Evolutionary conservation across 2,329 filamentous ascomycete genomes (phyloP), one percentile per base, ranked within the genome.

Genomic region (Talaromyces albobiverticillius): DNA sequence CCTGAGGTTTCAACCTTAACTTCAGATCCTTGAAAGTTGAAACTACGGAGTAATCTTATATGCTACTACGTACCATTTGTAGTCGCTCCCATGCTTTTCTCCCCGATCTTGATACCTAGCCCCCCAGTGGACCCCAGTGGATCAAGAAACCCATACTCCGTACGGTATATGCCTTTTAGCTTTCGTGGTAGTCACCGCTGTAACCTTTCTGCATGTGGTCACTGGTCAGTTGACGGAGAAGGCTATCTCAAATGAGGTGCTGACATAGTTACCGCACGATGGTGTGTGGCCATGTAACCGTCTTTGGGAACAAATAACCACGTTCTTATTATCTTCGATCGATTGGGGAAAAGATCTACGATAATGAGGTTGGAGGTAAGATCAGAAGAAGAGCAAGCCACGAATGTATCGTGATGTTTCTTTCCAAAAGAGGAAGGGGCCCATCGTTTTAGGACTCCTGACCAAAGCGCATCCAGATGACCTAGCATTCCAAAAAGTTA

Each of bases 261-360:
- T 43, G 16, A 18, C 23, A 5, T 25, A 23, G 38, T 22, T 29
- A 51, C 48, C 34, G 16, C 14, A n/a, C 16, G 34, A 38, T 3
- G n/a, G 7, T 7, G 34, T 34, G 34, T 43, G 22, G 16, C 29
- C 26, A 51, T 51, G 49, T 51, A 51, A 51, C 49, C 40, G 41
- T 51, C 18, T 26, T 16, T 25, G 20, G 5, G 22, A 45, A 29
- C 29, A 45, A 26, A 23, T 22, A 23, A 18, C 31, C 6, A n/a
- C n/a, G n/a, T n/a, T 29, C 14, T 50, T 31, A 22, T n/a, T 31
- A 41, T 31, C n/a, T 3, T 9, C 26, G 9, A 23, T 10, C 22
- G 9, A 31, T 23, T 5, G 3, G 11, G n/a, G 22, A 13, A 22
- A 16, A 5, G 14, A 11, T 13, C 36, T 10, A n/a, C 26, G 16